phyloP scores from a whole-genome alignment of 345 rosid species.

The Lepidium didymum region DNA sequence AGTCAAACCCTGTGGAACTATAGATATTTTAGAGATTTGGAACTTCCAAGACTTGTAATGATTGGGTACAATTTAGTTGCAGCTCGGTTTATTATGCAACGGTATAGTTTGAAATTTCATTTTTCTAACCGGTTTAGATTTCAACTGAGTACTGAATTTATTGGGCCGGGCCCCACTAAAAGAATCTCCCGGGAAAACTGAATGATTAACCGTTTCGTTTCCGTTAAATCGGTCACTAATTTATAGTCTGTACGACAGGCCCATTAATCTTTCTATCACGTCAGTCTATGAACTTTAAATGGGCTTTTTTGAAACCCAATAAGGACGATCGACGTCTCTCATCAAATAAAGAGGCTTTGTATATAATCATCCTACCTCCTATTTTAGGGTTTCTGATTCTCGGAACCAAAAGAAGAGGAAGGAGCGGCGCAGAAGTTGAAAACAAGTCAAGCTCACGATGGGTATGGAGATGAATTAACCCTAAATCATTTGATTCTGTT shows the following conservation, averaged over 20 bases:
- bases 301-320: constrained; percentile 12
- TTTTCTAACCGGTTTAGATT: not conserved
- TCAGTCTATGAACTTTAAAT: not conserved
- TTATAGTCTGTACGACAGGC: not conserved
- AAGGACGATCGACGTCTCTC: not conserved
- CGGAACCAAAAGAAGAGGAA: not conserved
- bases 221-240: too few species aligned
- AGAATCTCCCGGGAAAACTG: not conserved
- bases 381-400: constrained; percentile 16
- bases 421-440: constrained; percentile 22
- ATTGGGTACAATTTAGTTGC: not conserved
- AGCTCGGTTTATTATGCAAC: not conserved
- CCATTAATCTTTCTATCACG: not conserved
- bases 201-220: not conserved
- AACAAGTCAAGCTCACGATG: constrained; percentile 20
- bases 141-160: not conserved
- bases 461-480: constrained; percentile 6
- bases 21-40: not conserved
- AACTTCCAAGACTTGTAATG: not conserved
- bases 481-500: not conserved
- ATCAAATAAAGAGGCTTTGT: not conserved
- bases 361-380: not conserved
- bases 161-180: not conserved
- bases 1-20: constrained; percentile 23
- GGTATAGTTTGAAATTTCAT: not conserved